A percentile compares a stretch with the other conserved stretches of the same genome.
Evolutionary conservation across 2,329 filamentous ascomycete species (phyloP).

Genomic region (Metarhizium brunneum): DNA sequence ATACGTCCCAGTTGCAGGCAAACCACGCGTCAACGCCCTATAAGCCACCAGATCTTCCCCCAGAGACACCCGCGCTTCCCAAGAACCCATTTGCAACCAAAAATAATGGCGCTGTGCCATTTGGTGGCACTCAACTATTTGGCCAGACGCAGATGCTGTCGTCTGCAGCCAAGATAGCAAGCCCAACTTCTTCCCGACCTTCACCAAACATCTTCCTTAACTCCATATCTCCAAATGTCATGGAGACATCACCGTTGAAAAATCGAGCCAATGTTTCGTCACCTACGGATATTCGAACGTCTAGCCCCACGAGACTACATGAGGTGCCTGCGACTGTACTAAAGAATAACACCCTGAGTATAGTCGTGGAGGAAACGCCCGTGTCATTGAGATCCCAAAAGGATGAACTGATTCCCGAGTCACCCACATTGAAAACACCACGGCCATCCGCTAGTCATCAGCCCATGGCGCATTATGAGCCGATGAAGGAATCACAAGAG

Average conservation of each 20-base stretch:
- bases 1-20: slow-evolving; percentile 23
- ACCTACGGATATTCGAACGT: slow-evolving; percentile 29
- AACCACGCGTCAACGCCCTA: slow-evolving; percentile 21
- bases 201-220: slow-evolving; percentile 40
- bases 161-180: slow-evolving; percentile 37
- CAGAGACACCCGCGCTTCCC: slow-evolving; percentile 40
- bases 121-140: slow-evolving; percentile 42
- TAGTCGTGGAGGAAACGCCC: slow-evolving; percentile 16
- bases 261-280: slow-evolving; percentile 37
- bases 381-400: slow-evolving; percentile 14
- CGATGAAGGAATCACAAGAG: slow-evolving; percentile 37
- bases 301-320: slow-evolving; percentile 29
- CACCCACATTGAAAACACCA: slow-evolving; percentile 19
- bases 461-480: slow-evolving; percentile 34
- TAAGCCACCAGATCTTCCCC: slow-evolving; percentile 16
- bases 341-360: slow-evolving; percentile 10
- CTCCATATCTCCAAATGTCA: slow-evolving; percentile 35
- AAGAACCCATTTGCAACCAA: slow-evolving; percentile 38
- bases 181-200: slow-evolving; percentile 49
- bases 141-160: slow-evolving; percentile 44
- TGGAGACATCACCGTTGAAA: slow-evolving; percentile 40
- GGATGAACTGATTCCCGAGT: slow-evolving; percentile 26
- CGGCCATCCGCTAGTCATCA: slow-evolving; percentile 15
- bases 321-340: slow-evolving; percentile 20
- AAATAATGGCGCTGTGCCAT: slow-evolving; percentile 22